Conservation (phyloP, 768 basidiomycete genomes). For the Collybiopsis luxurians region DNA sequence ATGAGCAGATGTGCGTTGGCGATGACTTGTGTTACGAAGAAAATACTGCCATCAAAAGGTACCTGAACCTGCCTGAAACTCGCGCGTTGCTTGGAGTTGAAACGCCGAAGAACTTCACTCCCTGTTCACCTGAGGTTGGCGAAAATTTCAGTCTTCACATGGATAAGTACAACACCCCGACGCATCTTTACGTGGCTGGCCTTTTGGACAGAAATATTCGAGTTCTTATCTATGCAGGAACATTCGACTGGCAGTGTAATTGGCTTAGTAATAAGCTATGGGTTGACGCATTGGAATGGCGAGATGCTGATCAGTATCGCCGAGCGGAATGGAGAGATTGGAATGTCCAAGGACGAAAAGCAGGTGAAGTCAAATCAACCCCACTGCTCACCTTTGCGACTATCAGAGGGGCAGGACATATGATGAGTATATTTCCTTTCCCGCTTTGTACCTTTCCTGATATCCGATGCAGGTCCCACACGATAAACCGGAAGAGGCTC, state of each 20-base stretch:
- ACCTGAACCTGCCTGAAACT: constrained; percentile 43
- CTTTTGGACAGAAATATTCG: constrained; percentile 78
- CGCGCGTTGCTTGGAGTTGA: constrained; percentile 47
- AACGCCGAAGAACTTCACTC: constrained; percentile 47
- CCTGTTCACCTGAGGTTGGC: constrained; percentile 54
- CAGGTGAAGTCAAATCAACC: constrained; percentile 42
- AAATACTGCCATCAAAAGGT: constrained; percentile 36
- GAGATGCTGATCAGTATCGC: constrained; percentile 51
- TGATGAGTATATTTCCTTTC: constrained; percentile 30
- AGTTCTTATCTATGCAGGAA: constrained; percentile 58
- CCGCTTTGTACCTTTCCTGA: neutral
- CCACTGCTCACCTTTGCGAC: constrained; percentile 35
- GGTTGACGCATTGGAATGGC: constrained; percentile 75
- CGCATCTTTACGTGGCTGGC: constrained; percentile 52
- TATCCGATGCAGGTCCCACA: constrained; percentile 37
- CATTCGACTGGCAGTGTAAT: constrained; percentile 71
- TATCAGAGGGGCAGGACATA: constrained; percentile 51
- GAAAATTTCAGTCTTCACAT: constrained; percentile 47
- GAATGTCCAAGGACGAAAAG: constrained; percentile 46
- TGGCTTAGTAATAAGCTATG: constrained; percentile 77
- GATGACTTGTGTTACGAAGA: constrained; percentile 37
- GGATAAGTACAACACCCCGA: constrained; percentile 37
- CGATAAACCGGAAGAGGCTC: constrained; percentile 49
- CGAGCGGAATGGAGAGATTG: constrained; percentile 54
- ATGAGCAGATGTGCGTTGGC: constrained; percentile 10